phyloP scores from a whole-genome alignment of 2,329 filamentous ascomycete species.

The Plenodomus biglobosus region DNA sequence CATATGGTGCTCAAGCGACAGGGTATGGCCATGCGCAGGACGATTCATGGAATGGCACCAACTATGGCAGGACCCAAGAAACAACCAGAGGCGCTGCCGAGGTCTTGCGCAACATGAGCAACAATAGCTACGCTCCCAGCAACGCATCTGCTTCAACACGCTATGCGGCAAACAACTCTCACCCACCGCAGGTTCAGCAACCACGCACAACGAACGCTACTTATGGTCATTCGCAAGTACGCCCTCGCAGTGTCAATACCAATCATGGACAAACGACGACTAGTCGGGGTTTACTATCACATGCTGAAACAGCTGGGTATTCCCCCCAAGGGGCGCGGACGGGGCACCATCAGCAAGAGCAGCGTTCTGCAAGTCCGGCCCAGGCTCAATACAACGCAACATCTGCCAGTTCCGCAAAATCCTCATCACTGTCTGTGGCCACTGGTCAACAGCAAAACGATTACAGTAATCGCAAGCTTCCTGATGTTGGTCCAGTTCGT shows the following conservation, averaged over 20 bases:
- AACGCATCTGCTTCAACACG: slow-evolving; percentile 13
- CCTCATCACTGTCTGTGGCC: slow-evolving; percentile 12
- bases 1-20: slow-evolving; percentile 22
- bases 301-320: slow-evolving; percentile 25
- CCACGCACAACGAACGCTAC: slow-evolving; percentile 12
- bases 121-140: slow-evolving; percentile 25
- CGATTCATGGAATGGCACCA: slow-evolving; percentile 24
- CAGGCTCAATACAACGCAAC: slow-evolving; percentile 26
- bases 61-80: slow-evolving; percentile 29
- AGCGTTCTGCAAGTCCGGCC: slow-evolving; percentile 32
- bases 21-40: slow-evolving; percentile 26
- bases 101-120: slow-evolving; percentile 40
- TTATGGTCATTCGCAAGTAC: slow-evolving; percentile 30
- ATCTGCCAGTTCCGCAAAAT: slow-evolving; percentile 12
- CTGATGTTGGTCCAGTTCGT: slow-evolving; percentile 23
- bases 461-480: slow-evolving; percentile 24
- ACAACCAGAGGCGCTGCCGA: slow-evolving; percentile 36
- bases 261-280: slow-evolving; percentile 19
- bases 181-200: slow-evolving; percentile 18
- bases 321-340: slow-evolving; percentile 28
- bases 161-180: slow-evolving; percentile 19
- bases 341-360: slow-evolving; percentile 30
- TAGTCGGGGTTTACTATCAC: slow-evolving; percentile 25
- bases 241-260: slow-evolving; percentile 31
- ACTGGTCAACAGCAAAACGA: slow-evolving; percentile 23